These are phyloP conservation scores for Chamaenerion angustifolium DNA, from an alignment of 345 rosid species.

Conservation along the genomic window DNA sequence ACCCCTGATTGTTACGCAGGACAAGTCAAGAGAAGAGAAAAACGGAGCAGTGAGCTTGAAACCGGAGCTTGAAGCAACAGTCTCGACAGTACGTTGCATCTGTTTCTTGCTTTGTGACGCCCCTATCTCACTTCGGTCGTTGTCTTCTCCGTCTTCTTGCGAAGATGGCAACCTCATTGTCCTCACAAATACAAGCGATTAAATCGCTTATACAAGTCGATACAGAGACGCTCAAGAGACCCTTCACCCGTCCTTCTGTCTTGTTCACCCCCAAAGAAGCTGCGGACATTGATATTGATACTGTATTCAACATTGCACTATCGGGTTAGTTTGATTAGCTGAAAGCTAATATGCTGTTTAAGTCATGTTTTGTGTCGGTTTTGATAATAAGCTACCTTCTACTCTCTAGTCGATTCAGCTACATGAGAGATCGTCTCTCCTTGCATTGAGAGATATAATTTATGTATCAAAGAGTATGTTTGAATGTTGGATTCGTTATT, in stretches of 20 bases:
- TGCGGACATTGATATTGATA: slow-evolving; percentile 62
- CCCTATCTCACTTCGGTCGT: too few relatives aligned
- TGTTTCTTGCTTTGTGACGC: too few relatives aligned
- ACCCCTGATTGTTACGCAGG: too few relatives aligned
- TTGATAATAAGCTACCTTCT: background rate
- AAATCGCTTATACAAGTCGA: slow-evolving; percentile 38
- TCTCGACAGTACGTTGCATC: too few relatives aligned
- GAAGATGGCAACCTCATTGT: slow-evolving; percentile 42
- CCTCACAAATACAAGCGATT: slow-evolving; percentile 54
- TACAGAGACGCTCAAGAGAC: slow-evolving; percentile 36
- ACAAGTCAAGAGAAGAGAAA: too few relatives aligned
- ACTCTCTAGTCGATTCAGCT: background rate
- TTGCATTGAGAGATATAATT: too few relatives aligned
- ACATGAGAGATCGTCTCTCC: too few relatives aligned
- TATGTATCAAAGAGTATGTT: too few relatives aligned
- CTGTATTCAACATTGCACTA: slow-evolving; percentile 40
- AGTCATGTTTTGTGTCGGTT: background rate
- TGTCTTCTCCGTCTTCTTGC: background rate
- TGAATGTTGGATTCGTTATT: slow-evolving; percentile 9
- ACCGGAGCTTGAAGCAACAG: too few relatives aligned
- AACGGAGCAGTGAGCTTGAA: too few relatives aligned
- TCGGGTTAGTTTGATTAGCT: slow-evolving; percentile 25
- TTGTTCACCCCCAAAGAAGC: slow-evolving; percentile 47
- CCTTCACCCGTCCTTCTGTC: slow-evolving; percentile 48
- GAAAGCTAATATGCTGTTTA: background rate